Percentiles rank a stretch among this genome's conserved stretches.
Evolutionary conservation across 2,329 filamentous ascomycete genomes (phyloP).

Genomic region (Monilinia laxa): DNA sequence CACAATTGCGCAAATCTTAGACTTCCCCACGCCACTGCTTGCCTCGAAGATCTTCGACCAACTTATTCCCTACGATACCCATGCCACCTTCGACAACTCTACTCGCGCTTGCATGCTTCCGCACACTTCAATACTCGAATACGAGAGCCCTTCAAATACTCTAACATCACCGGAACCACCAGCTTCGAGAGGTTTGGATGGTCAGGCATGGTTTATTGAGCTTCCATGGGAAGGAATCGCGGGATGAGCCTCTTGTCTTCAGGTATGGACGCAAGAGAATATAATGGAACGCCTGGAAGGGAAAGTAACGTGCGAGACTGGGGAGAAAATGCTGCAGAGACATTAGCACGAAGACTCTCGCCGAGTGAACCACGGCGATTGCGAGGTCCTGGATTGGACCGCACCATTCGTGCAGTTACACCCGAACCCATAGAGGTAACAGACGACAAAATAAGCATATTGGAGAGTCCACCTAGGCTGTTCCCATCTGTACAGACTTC

Average conservation of each 20-base stretch:
- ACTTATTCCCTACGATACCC: conserved; percentile 15
- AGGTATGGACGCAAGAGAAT: conserved; percentile 49
- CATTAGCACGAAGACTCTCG: conserved; percentile 32
- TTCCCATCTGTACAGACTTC: conserved; percentile 47
- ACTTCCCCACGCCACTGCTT: conserved; percentile 23
- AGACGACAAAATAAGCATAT: conserved; percentile 30
- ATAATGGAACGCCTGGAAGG: conserved; percentile 39
- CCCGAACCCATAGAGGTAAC: conserved; percentile 51
- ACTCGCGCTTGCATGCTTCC: conserved; percentile 21
- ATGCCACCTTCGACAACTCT: conserved; percentile 21
- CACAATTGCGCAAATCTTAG: conserved; percentile 22
- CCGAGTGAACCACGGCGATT: conserved; percentile 30
- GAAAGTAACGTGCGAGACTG: conserved; percentile 38
- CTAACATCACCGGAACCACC: conserved; percentile 14
- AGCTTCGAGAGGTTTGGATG: conserved; percentile 19
- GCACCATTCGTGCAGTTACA: conserved; percentile 63
- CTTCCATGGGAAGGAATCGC: conserved; percentile 35
- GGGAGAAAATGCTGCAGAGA: conserved; percentile 37
- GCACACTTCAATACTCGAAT: conserved; percentile 18
- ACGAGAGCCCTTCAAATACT: conserved; percentile 14
- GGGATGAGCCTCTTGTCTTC: conserved; percentile 46
- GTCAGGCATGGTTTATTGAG: conserved; percentile 29
- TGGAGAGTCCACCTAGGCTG: conserved; percentile 15
- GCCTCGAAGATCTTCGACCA: conserved; percentile 18
- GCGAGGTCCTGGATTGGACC: conserved; percentile 40